Evolutionary conservation across 2,329 filamentous ascomycete genomes (phyloP), one percentile per base, ranked within the genome.

Genomic region (Ophiognomonia clavigignenti-juglandacearum): DNA sequence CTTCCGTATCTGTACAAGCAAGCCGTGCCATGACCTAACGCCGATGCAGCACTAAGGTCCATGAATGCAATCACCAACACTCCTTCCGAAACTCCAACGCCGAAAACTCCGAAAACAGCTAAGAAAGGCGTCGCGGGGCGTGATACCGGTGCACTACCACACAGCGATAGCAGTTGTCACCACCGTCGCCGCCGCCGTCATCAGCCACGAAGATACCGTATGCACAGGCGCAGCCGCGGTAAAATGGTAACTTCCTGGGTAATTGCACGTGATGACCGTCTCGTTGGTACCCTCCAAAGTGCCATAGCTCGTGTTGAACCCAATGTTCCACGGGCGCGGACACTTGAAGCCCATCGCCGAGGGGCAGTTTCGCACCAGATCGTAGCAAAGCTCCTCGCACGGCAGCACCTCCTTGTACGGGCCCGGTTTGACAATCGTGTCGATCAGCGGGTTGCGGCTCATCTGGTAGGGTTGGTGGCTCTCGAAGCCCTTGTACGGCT

Each of bases 381-480:
- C 80, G 62, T 90, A 93, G 69, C 93, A 98, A 42, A 96, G 69
- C 54, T 95, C 86, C 51, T 87, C 80, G 59, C 92, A 97, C 0
- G 93, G 93, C 8, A 96, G 70, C 18, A 97, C 72, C 69, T 98
- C 93, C 61, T 91, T 95, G 68, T 98, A 97, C 0, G 93, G 93
- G 0, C 93, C 93, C 0, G 93, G 91, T 52, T 75, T 67, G 49
- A 97, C 81, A 1, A 69, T 55, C 2, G 71, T 57, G 59, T 96
- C 90, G 56, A 97, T 93, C 39, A 79, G 68, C 0, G 74, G 61
- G 58, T 89, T 92, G 16, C 91, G 78, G 11, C 85, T 88, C 8
- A 69, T 64, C 44, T 67, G 70, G 4, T 74, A 69, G 18, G 58
- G 62, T 1, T 56, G 62, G 10, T 64, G 54, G 4, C 57, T 48